These are phyloP conservation scores for Acanthamoeba sp. DNA, from an alignment of 208 protist species.

Conservation along the genomic window DNA sequence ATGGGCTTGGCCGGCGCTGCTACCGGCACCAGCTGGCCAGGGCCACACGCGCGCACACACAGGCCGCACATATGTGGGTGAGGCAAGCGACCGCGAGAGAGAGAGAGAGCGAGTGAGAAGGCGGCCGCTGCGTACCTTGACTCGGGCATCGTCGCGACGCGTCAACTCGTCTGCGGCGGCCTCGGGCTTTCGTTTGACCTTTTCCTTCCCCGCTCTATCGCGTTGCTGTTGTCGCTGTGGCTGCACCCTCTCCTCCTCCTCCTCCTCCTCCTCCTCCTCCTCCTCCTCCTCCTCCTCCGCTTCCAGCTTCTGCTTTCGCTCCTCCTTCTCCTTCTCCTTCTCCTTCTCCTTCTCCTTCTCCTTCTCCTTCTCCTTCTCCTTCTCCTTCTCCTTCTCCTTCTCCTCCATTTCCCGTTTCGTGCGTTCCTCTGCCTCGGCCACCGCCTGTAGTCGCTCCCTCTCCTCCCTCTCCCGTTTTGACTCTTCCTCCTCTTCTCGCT, in stretches of 20 bases:
- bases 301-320: not conserved
- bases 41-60: not conserved
- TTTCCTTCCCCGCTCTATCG: not conserved
- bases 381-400: not conserved
- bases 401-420: not conserved
- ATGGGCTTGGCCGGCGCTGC: not conserved
- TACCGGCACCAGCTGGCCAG: not conserved
- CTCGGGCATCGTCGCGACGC: not conserved
- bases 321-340: not conserved
- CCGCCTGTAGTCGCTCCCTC: not conserved
- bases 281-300: not conserved
- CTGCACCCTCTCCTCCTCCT: not conserved
- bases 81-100: not conserved
- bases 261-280: not conserved
- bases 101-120: not conserved
- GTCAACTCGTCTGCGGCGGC: not conserved
- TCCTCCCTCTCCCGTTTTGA: no score
- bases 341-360: constrained; percentile 5
- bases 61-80: not conserved
- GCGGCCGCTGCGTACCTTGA: not conserved
- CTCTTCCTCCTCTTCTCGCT: constrained; percentile 4
- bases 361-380: not conserved
- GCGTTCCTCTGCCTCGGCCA: not conserved
- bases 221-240: no score
- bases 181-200: not conserved